phyloP scores from a whole-genome alignment of 768 basidiomycete genomes.

The Pleurotus cornucopiae region DNA sequence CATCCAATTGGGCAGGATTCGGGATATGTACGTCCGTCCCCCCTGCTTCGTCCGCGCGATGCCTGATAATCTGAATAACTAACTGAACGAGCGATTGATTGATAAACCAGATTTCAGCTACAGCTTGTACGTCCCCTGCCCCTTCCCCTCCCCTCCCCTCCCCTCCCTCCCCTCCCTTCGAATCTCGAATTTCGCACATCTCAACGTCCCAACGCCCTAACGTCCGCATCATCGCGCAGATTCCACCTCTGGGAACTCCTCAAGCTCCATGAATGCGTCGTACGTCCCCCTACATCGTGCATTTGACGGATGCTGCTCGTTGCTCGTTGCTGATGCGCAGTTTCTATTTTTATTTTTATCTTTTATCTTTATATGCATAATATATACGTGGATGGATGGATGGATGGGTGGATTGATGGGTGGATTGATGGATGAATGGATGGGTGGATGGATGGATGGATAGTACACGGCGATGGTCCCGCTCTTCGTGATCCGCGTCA shows the following conservation, averaged over 20 bases:
- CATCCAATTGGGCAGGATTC: background rate
- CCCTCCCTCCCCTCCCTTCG: too few relatives aligned
- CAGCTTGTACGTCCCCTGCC: background rate
- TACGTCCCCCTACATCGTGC: background rate
- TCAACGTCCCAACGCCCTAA: too few relatives aligned
- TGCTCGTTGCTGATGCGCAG: background rate
- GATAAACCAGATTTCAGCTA: background rate
- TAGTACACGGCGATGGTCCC: background rate
- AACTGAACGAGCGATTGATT: too few relatives aligned
- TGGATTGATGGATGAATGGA: too few relatives aligned
- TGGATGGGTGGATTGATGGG: too few relatives aligned
- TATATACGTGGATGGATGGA: too few relatives aligned
- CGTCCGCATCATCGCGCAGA: background rate
- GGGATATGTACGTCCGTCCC: background rate
- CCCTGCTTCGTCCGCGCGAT: background rate
- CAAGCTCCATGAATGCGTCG: background rate
- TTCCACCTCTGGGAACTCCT: background rate
- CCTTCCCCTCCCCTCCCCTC: too few relatives aligned
- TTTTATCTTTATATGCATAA: too few relatives aligned
- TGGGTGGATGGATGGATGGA: too few relatives aligned
- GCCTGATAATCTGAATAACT: too few relatives aligned
- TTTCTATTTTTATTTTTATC: too few relatives aligned
- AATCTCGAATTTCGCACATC: too few relatives aligned
- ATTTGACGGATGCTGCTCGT: background rate
- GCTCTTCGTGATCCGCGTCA: background rate